Percentiles rank a stretch among this genome's conserved stretches.
phyloP scores from a whole-genome alignment of 1,284 basidiomycete genomes.

The Cutaneotrichosporon sp. region DNA sequence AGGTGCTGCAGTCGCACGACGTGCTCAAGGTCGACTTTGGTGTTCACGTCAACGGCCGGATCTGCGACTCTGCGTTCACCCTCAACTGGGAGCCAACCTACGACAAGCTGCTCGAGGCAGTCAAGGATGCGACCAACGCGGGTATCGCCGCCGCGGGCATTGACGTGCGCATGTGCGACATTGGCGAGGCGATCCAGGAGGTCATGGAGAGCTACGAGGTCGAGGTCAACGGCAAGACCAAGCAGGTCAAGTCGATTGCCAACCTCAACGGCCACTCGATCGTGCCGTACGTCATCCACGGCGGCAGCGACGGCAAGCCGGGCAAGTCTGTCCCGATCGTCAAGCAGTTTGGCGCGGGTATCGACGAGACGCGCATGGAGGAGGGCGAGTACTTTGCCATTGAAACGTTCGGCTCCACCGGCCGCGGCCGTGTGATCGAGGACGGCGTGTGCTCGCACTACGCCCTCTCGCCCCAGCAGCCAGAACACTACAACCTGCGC shows the following conservation, averaged over 20 bases:
- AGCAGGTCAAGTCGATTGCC: constrained; percentile 82
- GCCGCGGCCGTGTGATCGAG: constrained; percentile 88
- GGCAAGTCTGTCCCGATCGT: constrained; percentile 85
- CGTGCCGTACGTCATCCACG: constrained; percentile 82
- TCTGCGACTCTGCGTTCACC: constrained; percentile 94
- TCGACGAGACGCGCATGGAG: constrained; percentile 91
- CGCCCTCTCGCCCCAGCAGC: constrained; percentile 50
- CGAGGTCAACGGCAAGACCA: constrained; percentile 75
- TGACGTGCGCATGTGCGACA: constrained; percentile 87
- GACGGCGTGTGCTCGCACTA: constrained; percentile 94
- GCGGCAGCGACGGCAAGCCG: constrained; percentile 47
- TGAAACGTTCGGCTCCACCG: constrained; percentile 97
- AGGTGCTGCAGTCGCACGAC: constrained; percentile 73
- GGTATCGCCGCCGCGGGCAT: constrained; percentile 91
- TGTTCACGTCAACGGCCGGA: constrained; percentile 91
- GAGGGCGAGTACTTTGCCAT: constrained; percentile 99
- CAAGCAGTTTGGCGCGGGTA: constrained; percentile 58
- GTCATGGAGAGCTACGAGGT: constrained; percentile 99
- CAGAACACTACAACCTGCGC: constrained; percentile 47
- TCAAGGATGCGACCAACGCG: constrained; percentile 88
- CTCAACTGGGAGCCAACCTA: constrained; percentile 84
- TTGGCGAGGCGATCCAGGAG: constrained; percentile 90
- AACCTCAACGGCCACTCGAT: constrained; percentile 92
- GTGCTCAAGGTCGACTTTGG: constrained; percentile 97
- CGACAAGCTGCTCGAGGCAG: constrained; percentile 81